phyloP scores from a whole-genome alignment of 805 yeast genomes.

The Wickerhamiella vanderwaltii region DNA sequence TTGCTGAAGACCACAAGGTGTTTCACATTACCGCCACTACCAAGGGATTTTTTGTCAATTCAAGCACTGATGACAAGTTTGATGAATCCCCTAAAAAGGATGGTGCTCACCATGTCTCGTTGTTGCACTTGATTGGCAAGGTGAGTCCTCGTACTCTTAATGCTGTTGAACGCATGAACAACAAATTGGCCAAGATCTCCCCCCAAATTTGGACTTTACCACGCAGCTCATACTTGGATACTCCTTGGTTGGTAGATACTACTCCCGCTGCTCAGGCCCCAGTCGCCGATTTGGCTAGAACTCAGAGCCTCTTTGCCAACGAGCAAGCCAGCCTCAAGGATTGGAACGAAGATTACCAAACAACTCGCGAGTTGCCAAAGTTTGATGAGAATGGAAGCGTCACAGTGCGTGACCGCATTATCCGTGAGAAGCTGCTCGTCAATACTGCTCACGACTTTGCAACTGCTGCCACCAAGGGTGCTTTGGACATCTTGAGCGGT shows the following conservation, averaged over 20 bases:
- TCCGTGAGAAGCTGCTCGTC: conserved; percentile 63
- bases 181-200: conserved; percentile 17
- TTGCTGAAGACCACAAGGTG: conserved; percentile 71
- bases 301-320: conserved; percentile 47
- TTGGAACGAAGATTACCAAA: conserved; percentile 86
- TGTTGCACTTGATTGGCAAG: conserved; percentile 48
- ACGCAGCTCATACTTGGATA: conserved; percentile 43
- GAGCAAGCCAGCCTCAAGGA: conserved; percentile 38
- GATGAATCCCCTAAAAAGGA: conserved; percentile 42
- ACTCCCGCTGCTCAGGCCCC: conserved; percentile 15
- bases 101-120: conserved; percentile 35
- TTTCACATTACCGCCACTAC: conserved; percentile 67
- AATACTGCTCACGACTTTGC: conserved; percentile 68
- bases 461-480: conserved; percentile 63
- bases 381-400: conserved; percentile 26
- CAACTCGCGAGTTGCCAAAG: conserved; percentile 56
- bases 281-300: conserved; percentile 40
- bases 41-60: conserved; percentile 70
- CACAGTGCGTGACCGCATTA: conserved; percentile 50
- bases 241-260: conserved; percentile 62
- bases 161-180: conserved; percentile 49
- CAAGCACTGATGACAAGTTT: conserved; percentile 52
- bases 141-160: conserved; percentile 52
- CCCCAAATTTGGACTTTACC: conserved; percentile 37
- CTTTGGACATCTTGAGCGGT: conserved; percentile 61